Evolutionary conservation across 768 basidiomycete genomes (phyloP), one percentile per base, ranked within the genome.

Genomic region (Cystobasidium onofrii): DNA sequence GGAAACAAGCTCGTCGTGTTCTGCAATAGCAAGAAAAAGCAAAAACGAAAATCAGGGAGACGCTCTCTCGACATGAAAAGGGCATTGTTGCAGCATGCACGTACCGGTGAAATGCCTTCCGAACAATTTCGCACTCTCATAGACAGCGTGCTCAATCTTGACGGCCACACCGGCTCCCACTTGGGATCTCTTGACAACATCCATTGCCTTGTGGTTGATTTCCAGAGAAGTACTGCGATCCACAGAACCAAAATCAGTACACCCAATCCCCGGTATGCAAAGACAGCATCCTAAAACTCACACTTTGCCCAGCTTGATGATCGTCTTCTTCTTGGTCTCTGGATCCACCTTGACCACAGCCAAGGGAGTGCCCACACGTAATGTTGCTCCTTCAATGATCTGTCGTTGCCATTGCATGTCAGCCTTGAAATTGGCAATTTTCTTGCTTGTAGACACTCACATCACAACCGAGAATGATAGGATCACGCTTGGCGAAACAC

Each of bases 141-240:
- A 93, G 13, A 94, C 89, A 1, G 93, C 94, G 81, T 95, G 90
- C 81, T 98, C 96, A 74, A 98, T 97, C 85, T 98, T 99, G 77
- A 98, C 90, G 0, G 96, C 95, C 17, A 97, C 94, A 79, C 96
- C 95, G 61, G 86, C 94, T 78, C 92, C 95, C n/a, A 91, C 88
- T 81, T 97, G 92, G 1, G 88, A 84, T 82, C 91, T 94, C 84
- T 96, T 98, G 77, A 98, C 86, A 31, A 91, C 89, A 27, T 97
- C 94, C 66, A 84, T 84, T 1, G 87, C 81, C 81, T 95, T 96
- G 84, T 98, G 94, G 80, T 99, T 98, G 81, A 97, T 96, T 82
- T 99, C 95, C 79, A 98, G 83, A 2, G 92, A 96, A 0, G 96
- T 93, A 75, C 94, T 96, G 75, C 20, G n/a, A n/a, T n/a, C n/a